Evolutionary conservation across 257 asterid genomes (phyloP), one percentile per base, ranked within the genome.

Genomic region (Rhazya stricta): DNA sequence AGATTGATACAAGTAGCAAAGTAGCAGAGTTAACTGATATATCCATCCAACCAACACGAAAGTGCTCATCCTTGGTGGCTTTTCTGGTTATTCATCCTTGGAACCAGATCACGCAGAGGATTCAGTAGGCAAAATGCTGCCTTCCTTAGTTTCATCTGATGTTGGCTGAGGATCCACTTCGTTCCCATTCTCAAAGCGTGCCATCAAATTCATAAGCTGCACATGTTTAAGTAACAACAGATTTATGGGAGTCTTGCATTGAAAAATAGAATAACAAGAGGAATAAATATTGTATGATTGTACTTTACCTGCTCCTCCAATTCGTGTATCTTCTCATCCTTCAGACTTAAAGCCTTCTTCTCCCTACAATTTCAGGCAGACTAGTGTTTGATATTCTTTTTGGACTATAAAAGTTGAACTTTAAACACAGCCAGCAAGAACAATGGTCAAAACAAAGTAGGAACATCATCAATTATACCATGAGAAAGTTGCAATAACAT

Each of bases 281-380:
- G 36, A 67, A 48, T 9, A 53, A 34, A 72, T 42, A 58, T 43
- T 58, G 61, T 57, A 36, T 39, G 54, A 56, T 46, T 37, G 67
- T 41, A 62, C 69, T 63, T 67, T 79, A 92, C 99, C 97, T 88
- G 84, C 84, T 86, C 93, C 88, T 95, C 96, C 86, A 95, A 81
- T 78, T 91, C 89, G 79, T 81, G 81, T 82, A 92, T 87, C 87
- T 74, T 85, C 72, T 81, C 78, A 68, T 91, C 91, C 86, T 88
- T 92, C 45, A 66, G 48, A 45, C 67, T 78, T 78, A 85, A 37
- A 71, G 81, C 73, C 76, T 61, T 81, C 82, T 81, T 85, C 81
- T 89, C 94, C 92, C 98, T 92, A 53, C 61, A 79, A 80, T 66
- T 61, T 13, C 63, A 72, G 29, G 18, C 0, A 36, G 21, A 74